Evolutionary conservation across 1,139 yeast species (phyloP).

Genomic region (Blastobotrys proliferans): DNA sequence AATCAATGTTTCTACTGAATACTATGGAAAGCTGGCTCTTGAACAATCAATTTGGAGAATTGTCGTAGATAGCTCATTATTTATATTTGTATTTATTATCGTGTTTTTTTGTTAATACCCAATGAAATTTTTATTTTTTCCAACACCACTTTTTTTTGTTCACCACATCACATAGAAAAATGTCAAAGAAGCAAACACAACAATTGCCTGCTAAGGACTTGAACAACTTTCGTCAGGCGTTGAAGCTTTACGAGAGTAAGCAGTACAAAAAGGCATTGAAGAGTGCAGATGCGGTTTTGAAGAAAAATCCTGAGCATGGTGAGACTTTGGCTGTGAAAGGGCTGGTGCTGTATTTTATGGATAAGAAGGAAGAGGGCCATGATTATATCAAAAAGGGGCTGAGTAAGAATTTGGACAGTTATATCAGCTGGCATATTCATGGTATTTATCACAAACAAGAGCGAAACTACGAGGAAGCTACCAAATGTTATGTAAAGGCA

Average conservation of each 20-base stretch:
- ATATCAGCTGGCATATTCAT: constrained; percentile 77
- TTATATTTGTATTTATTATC: not conserved
- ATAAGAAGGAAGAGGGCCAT: constrained; percentile 60
- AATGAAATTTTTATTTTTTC: constrained; percentile 1
- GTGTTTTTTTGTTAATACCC: constrained; percentile 5
- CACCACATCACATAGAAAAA: not conserved
- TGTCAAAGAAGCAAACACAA: not conserved
- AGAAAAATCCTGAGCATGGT: constrained; percentile 71
- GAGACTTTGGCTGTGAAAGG: constrained; percentile 88
- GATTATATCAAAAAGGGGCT: constrained; percentile 58
- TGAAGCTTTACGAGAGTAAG: constrained; percentile 75
- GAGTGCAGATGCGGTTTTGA: constrained; percentile 67
- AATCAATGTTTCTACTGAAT: too few relatives aligned
- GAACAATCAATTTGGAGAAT: constrained; percentile 9
- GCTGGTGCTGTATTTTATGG: constrained; percentile 52
- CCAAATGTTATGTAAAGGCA: constrained; percentile 75
- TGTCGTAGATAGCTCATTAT: not conserved
- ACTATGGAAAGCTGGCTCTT: constrained; percentile 9
- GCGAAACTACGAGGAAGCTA: constrained; percentile 71
- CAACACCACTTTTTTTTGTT: not conserved
- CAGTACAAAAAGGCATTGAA: constrained; percentile 86
- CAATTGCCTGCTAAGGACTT: constrained; percentile 42
- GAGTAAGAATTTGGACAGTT: constrained; percentile 50
- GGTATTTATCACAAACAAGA: constrained; percentile 77
- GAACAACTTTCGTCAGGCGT: constrained; percentile 70